Base-by-base conservation (phyloP, 805 yeast genomes). In the Teunomyces gatunensis region DNA sequence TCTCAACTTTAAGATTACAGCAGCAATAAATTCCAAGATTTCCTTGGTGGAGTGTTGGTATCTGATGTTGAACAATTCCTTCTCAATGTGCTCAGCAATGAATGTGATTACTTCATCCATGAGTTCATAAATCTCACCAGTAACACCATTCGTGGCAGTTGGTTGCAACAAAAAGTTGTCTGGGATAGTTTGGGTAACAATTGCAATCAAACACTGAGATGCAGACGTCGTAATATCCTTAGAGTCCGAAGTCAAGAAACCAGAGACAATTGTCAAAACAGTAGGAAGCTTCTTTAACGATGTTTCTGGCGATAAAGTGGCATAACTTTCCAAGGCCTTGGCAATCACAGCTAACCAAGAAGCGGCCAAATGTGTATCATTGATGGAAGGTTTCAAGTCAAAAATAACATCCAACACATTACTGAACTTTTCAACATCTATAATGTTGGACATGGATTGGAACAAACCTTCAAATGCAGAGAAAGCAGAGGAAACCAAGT, bases 281-380 rank as follows among this genome's bases (percentile, higher is more conserved):
- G 69, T 68, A 7, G 89, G 85, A 6, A 87, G 60, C 54, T 79
- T 80, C 27, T 66, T 55, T 29, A 90, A 61, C 46, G 87, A 82
- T 35, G 73, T 67, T 13, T 57, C 57, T 1, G 73, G 69, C 44
- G 68, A 61, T 50, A 71, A 61, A 25, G 47, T 44, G 23, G 73
- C 60, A 55, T 62, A 73, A 43, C 69, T 59, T 57, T 68, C 74
- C 50, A 70, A 78, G 41, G 92, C 96, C 59, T 89, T 90, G 6
- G 97, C 94, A 39, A 92, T 79, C 17, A 91, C 96, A 1, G 97
- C 96, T 36, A 90, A 77, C 99, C 99, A 94, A 10, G 97, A 80
- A 11, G 96, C 96, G 2, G 92, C 89, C 54, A 94, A 76, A 63
- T 89, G 91, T 27, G 85, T 75, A 61, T 94, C 98, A 56, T 84